Base-by-base conservation (phyloP, 306 rosid genomes). In the Inga laurina region DNA sequence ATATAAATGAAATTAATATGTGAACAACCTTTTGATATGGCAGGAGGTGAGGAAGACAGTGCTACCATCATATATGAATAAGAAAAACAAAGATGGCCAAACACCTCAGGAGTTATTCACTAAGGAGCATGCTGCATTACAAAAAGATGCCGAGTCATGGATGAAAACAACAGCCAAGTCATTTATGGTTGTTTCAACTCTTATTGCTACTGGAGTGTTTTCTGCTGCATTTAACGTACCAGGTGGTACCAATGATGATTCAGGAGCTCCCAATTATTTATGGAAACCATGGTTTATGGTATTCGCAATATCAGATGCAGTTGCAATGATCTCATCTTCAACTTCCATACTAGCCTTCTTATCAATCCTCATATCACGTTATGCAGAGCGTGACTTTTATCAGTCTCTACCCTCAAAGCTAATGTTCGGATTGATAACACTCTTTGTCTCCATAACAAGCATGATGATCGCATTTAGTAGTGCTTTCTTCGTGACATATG, bases 11-110 rank as follows among this genome's bases (percentile, higher is more conserved):
- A 51, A 51, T 51, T 51, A 16, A 4, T 51, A 2, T 51, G 15
- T 51, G 8, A 51, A 16, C 18, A 56, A 32, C 22, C 27, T 16
- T 21, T 30, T 74, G 16, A 66, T 4, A 3, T 62, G 35, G 32
- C 21, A 90, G 89, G 90, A 89, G 85, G 90, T 92, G 4, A 72
- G 82, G 72, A 88, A 81, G 76, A 83, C 88, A 34, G 81, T 88
- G 71, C 82, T 14, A 9, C 84, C 87, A 19, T 43, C 56, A 1
- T 41, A 2, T 3, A 61, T 57, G 71, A 86, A 54, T 34, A 24
- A 11, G 84, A 74, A 41, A 79, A 91, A 87, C 45, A 11, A 3
- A 0, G 0, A 83, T 5, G 66, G 18, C 0, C 1, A 65, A 49
- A 86, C 93, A 12, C 88, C 92, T 37, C 39, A 24, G 13, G 82